A percentile compares a stretch with the other conserved stretches of the same genome.
These are phyloP conservation scores for Suhomyces choctaworum DNA, from an alignment of 1,139 yeast species.

Conservation along the genomic window DNA sequence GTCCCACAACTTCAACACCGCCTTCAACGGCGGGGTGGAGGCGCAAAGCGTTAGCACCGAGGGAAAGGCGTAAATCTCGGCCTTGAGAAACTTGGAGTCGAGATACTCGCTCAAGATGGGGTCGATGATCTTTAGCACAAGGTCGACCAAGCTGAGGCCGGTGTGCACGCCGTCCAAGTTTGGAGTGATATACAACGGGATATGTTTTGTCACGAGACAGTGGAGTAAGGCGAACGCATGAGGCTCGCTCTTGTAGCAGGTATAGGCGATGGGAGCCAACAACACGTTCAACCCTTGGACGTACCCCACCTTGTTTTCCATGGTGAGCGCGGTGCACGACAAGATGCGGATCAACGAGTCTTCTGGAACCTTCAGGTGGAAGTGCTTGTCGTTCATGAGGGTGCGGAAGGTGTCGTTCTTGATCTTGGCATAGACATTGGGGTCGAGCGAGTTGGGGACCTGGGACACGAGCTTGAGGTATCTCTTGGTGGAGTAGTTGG, in stretches of 20 bases:
- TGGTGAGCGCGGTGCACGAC: slow-evolving; percentile 66
- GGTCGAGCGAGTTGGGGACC: slow-evolving; percentile 51
- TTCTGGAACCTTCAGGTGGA: slow-evolving; percentile 69
- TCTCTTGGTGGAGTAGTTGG: slow-evolving; percentile 53
- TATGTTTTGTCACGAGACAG: slow-evolving; percentile 54
- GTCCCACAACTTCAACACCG: slow-evolving; percentile 84
- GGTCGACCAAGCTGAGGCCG: slow-evolving; percentile 68
- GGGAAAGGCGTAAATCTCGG: slow-evolving; percentile 88
- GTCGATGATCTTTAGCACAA: slow-evolving; percentile 70
- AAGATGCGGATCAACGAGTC: slow-evolving; percentile 66
- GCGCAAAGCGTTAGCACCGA: slow-evolving; percentile 85
- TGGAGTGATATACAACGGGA: slow-evolving; percentile 79
- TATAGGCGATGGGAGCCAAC: slow-evolving; percentile 80
- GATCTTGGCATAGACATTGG: slow-evolving; percentile 63
- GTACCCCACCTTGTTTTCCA: slow-evolving; percentile 48
- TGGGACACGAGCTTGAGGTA: slow-evolving; percentile 57
- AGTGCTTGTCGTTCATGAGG: slow-evolving; percentile 68
- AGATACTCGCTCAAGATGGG: slow-evolving; percentile 64
- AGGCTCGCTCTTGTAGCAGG: slow-evolving; percentile 74
- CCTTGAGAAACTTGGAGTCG: slow-evolving; percentile 64
- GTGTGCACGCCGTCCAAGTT: slow-evolving; percentile 82
- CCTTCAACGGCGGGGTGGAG: slow-evolving; percentile 81
- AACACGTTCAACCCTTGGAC: slow-evolving; percentile 93
- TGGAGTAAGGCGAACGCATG: slow-evolving; percentile 78
- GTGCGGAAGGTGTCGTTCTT: slow-evolving; percentile 88